Evolutionary conservation across 176 grass and related monocot species (phyloP), one percentile per base, ranked within the genome.

Genomic region (Ensete ventricosum): DNA sequence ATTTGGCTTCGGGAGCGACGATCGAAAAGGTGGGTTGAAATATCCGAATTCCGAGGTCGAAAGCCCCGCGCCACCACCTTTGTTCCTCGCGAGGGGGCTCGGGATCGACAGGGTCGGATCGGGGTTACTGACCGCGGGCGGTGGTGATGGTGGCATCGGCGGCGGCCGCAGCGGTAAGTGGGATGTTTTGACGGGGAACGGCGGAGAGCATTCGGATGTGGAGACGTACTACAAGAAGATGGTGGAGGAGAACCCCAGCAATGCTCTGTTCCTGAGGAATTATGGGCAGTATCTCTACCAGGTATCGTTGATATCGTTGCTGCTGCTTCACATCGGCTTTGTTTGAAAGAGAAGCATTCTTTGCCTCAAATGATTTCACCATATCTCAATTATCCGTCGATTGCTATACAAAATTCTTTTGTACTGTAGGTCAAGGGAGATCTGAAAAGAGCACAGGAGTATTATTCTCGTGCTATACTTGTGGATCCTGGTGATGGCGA

Each of bases 381-480:
- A 7, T 66, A 10, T 66, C 14, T 11, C 49, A 14, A 17, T 19
- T 20, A 48, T 17, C 8, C 26, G 12, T 11, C 17, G 8, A 8
- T 76, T 20, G 57, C 54, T 62, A 65, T 27, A 43, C 48, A 14
- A 54, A 66, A 53, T 77, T 7, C 34, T 6, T 43, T 43, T 4
- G 34, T 6, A 50, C 50, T 63, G 14, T 55, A 97, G 94, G 84
- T 81, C 0, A 98, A 85, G 55, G 83, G 88, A 11, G 95, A 91
- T 71, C 62, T 20, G 24, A 70, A 79, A 71, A 84, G 70, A 78
- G 95, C 95, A 1, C 90, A 98, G 82, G 95, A 98, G 78, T 98
- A 93, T 75, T 98, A 91, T 54, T 98, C 95, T 69, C 90, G 95
- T 14, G 95, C 88, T 0, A 98, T 98, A 9, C 82, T 98, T 0